Evolutionary conservation across 768 basidiomycete species (phyloP), one percentile per base, ranked within the genome.

Genomic region (Dacryopinax primogenitus): DNA sequence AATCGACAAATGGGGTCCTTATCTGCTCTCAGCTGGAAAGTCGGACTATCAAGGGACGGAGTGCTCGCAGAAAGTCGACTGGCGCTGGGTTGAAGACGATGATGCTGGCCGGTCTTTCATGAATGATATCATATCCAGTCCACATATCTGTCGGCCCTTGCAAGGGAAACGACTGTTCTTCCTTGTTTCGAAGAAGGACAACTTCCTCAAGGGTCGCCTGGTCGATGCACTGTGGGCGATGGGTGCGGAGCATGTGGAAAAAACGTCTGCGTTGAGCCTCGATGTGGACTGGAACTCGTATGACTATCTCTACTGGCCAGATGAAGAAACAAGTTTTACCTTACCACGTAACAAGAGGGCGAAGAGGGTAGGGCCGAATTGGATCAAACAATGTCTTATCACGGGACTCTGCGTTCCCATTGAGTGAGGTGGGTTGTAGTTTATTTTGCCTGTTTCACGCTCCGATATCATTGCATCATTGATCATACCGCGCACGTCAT

Each of bases 381-480:
- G 88, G 88, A 82, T 92, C 39, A 92, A 92, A 73, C 82, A 88
- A 58, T 86, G 87, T 70, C 75, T 92, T 33, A 80, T 88, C 66
- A 80, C 86, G 16, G 84, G 86, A 0, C 51, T 58, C 18, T 58
- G 51, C 18, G 51, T 58, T 7, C 51, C 51, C 26, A 15, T 32
- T 58, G 51, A 58, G 32, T 58, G 37, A 39, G 37, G 11, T 11
- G 12, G 11, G 37, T 39, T 39, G 37, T n/a, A 11, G n/a, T n/a
- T 11, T 39, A 39, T 39, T 11, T 39, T 39, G 11, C 37, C 37
- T n/a, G n/a, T n/a, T n/a, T n/a, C n/a, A n/a, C n/a, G n/a, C n/a
- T n/a, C n/a, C n/a, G n/a, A n/a, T n/a, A n/a, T n/a, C n/a, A n/a
- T n/a, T n/a, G n/a, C n/a, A n/a, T n/a, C n/a, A n/a, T n/a, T n/a